Evolutionary conservation across 2,329 filamentous ascomycete species (phyloP).

Genomic region (Colletotrichum chrysophilum): DNA sequence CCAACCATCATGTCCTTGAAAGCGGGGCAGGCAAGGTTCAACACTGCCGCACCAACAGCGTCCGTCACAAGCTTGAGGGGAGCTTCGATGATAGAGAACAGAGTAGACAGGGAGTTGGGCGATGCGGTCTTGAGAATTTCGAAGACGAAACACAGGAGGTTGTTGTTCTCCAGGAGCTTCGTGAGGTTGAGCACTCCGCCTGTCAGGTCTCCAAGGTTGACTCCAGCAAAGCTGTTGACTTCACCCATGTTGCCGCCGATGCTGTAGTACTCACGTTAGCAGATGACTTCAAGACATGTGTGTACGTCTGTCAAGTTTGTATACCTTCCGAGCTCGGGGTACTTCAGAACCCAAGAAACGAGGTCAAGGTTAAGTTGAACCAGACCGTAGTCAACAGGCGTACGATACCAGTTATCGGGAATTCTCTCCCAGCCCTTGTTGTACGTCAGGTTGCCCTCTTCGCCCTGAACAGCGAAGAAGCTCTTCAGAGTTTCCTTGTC

Average conservation of each 20-base stretch:
- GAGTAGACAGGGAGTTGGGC: constrained; percentile 44
- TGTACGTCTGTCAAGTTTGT: neutral
- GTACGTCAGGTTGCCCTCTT: constrained; percentile 44
- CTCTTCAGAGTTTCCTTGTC: constrained; percentile 44
- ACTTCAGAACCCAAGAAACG: constrained; percentile 37
- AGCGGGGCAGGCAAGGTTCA: constrained; percentile 32
- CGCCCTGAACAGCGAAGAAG: constrained; percentile 51
- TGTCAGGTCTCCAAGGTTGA: constrained; percentile 47
- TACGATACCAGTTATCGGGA: constrained; percentile 55
- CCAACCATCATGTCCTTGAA: constrained; percentile 31
- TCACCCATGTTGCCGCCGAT: constrained; percentile 59
- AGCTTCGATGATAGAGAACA: constrained; percentile 36
- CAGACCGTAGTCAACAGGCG: constrained; percentile 50
- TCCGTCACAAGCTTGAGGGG: constrained; percentile 37
- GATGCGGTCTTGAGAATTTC: constrained; percentile 43
- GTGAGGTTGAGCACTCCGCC: constrained; percentile 47
- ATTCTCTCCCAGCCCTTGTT: constrained; percentile 55
- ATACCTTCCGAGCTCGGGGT: constrained; percentile 41
- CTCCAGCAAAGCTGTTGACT: constrained; percentile 54
- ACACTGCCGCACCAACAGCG: constrained; percentile 30
- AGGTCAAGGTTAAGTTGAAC: constrained; percentile 45
- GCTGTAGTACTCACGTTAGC: constrained; percentile 18
- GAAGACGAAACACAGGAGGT: constrained; percentile 44
- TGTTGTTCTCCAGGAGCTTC: constrained; percentile 50
- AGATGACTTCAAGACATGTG: neutral